Percentiles rank a stretch among this genome's conserved stretches.
Conservation (phyloP, 768 basidiomycete genomes). For the Clitopilus passeckerianus region DNA sequence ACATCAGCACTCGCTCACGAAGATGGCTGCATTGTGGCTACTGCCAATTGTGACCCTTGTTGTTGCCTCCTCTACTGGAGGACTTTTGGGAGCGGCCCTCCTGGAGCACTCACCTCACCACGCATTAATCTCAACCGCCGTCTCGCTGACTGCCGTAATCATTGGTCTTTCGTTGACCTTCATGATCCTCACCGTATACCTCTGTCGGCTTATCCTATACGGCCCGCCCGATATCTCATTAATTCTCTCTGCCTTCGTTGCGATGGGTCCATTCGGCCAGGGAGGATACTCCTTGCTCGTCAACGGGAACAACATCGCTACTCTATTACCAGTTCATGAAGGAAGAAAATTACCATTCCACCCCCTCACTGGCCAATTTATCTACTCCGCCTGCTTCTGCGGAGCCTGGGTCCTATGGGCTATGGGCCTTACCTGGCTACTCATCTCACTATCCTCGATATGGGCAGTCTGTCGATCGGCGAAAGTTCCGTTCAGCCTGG, state of each 20-base stretch:
- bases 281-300: constrained; percentile 45
- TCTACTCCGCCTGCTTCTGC: constrained; percentile 40
- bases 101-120: constrained; percentile 23
- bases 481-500: constrained; percentile 38
- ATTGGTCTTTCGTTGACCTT: constrained; percentile 43
- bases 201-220: constrained; percentile 42
- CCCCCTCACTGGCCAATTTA: constrained; percentile 30
- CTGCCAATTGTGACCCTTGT: constrained; percentile 58
- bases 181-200: constrained; percentile 51
- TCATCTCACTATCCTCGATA: constrained; percentile 37
- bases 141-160: constrained; percentile 25
- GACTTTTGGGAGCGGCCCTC: constrained; percentile 40
- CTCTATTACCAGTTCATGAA: constrained; percentile 23
- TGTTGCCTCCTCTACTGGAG: constrained; percentile 56
- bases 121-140: constrained; percentile 43
- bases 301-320: constrained; percentile 34
- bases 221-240: constrained; percentile 33
- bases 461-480: constrained; percentile 22
- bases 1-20: constrained; percentile 43
- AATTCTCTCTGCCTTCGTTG: constrained; percentile 48
- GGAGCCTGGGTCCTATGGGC: constrained; percentile 46
- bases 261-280: constrained; percentile 57
- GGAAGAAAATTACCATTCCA: constrained; percentile 21
- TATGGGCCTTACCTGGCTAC: constrained; percentile 50
- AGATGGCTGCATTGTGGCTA: constrained; percentile 53